Conservation (phyloP, 2,329 filamentous ascomycete genomes). For the Calonectria naviculata region DNA sequence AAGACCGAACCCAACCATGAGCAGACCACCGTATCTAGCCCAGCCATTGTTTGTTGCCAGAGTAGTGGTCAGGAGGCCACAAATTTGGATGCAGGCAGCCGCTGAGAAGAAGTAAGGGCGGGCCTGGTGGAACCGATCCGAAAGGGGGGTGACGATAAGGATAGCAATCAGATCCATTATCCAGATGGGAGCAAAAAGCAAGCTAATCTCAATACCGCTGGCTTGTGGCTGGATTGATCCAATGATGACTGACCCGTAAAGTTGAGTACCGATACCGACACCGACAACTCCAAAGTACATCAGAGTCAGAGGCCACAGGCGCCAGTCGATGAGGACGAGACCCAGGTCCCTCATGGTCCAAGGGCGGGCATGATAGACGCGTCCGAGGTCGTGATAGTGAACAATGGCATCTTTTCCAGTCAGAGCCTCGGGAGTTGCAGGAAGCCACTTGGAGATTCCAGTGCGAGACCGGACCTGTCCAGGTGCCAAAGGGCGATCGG, state of each 20-base stretch:
- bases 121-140: constrained; percentile 85
- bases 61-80: constrained; percentile 82
- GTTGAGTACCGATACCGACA: constrained; percentile 89
- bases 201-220: constrained; percentile 79
- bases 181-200: constrained; percentile 93
- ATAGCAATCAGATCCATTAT: constrained; percentile 93
- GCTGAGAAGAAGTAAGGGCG: constrained; percentile 85
- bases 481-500: constrained; percentile 82
- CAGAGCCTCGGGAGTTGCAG: constrained; percentile 76
- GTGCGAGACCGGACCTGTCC: constrained; percentile 67
- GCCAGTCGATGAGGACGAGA: constrained; percentile 83
- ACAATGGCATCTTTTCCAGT: constrained; percentile 81
- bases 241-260: constrained; percentile 90
- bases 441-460: constrained; percentile 73
- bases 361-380: constrained; percentile 80
- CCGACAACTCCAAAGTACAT: constrained; percentile 98
- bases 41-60: constrained; percentile 78
- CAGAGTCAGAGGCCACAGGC: constrained; percentile 84
- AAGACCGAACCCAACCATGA: constrained; percentile 90
- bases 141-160: constrained; percentile 84
- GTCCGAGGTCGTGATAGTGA: constrained; percentile 84
- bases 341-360: constrained; percentile 80
- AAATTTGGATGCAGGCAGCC: constrained; percentile 82
- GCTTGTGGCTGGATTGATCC: constrained; percentile 79
- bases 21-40: constrained; percentile 88